Evolutionary conservation across 148 eudicot genomes (phyloP), one percentile per base, ranked within the genome.

Genomic region (Camellia japonica): DNA sequence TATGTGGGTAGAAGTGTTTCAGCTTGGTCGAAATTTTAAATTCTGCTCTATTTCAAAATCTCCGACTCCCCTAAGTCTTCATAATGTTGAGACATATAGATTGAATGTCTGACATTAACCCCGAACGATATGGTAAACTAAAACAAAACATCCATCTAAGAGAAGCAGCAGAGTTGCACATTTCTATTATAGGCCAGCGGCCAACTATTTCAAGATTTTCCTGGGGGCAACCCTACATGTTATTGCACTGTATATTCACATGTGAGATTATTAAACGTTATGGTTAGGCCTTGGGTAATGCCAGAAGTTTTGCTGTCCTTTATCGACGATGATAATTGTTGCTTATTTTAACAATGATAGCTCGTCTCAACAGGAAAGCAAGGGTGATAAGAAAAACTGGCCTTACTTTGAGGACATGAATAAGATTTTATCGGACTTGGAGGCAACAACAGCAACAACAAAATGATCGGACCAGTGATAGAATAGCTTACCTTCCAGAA

Each of bases 321-420:
- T 69, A 49, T 70, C 18, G 54, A 44, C 18, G 46, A 7, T 3
- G 58, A 55, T 55, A 55, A 11, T 13, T 44, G 8, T 56, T 41
- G 65, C 63, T 67, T 41, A 30, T 38, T 52, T 30, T 78, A 20
- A 38, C 64, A n/a, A 23, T n/a, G 49, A 49, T 64, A 64, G 11
- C 38, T 23, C n/a, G 16, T 43, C 81, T 63, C 66, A 77, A 80
- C 97, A 93, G 97, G 93, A 93, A 86, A 84, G 89, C 85, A 92
- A 87, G 89, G 74, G 73, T 54, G 93, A 88, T 65, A 84, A 76
- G 80, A 83, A 84, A 76, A 89, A 78, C 70, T 95, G 97, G 97
- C 91, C 90, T 61, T 87, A 93, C 84, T 93, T 78, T 66, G 86
- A 86, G 18, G 90, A 88, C 68, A 85, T 95, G 90, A 80, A 90